These are phyloP conservation scores for Aureobasidium subglaciale DNA, from an alignment of 2,329 filamentous ascomycete genomes.

Conservation along the genomic window DNA sequence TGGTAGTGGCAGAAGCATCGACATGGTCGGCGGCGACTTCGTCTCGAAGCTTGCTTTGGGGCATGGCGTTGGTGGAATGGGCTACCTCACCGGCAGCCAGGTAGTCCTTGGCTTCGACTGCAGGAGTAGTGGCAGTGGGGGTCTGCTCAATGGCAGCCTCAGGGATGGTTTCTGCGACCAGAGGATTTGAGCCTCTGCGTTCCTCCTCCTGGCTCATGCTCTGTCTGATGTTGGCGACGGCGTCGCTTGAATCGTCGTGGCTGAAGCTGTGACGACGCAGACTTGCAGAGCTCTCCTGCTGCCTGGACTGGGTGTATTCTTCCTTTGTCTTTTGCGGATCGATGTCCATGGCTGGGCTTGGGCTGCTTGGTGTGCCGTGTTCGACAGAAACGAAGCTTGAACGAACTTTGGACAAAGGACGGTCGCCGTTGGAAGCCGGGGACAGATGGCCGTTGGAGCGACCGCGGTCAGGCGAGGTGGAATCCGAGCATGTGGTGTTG, in stretches of 20 bases:
- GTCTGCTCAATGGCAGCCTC: constrained; percentile 37
- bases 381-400: constrained; percentile 44
- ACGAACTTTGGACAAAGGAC: constrained; percentile 38
- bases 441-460: constrained; percentile 31
- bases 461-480: constrained; percentile 36
- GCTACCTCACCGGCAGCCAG: constrained; percentile 19
- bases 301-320: constrained; percentile 5
- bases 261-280: constrained; percentile 38
- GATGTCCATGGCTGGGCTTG: constrained; percentile 14
- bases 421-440: constrained; percentile 23
- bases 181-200: constrained; percentile 30
- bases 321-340: constrained; percentile 13
- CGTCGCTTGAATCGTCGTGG: constrained; percentile 29
- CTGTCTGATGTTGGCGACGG: constrained; percentile 32
- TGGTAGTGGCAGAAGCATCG: background rate
- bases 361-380: constrained; percentile 17
- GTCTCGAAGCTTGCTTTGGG: constrained; percentile 12
- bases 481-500: constrained; percentile 19
- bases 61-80: constrained; percentile 15
- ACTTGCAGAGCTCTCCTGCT: constrained; percentile 20
- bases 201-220: constrained; percentile 35
- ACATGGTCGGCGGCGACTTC: background rate
- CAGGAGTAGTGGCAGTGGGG: constrained; percentile 25
- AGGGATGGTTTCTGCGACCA: constrained; percentile 33
- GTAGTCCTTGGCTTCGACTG: constrained; percentile 25